Percentiles rank a stretch among this genome's conserved stretches.
These are phyloP conservation scores for Ampelomyces quisqualis DNA, from an alignment of 2,329 filamentous ascomycete genomes.

Conservation along the genomic window DNA sequence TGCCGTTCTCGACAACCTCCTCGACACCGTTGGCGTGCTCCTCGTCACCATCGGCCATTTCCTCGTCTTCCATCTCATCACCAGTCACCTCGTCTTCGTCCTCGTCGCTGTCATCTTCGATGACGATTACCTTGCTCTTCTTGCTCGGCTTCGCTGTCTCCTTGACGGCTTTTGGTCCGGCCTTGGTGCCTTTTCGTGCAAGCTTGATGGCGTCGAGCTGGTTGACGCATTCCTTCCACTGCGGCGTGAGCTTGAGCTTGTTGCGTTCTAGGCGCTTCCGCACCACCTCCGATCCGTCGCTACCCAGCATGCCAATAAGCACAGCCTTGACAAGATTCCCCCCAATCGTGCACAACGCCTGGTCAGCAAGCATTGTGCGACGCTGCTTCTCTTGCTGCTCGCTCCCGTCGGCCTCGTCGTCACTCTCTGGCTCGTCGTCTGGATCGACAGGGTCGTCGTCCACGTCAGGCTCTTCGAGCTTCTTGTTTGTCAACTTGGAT, in stretches of 20 bases:
- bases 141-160: slow-evolving; percentile 48
- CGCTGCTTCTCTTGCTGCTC: slow-evolving; percentile 57
- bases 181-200: slow-evolving; percentile 40
- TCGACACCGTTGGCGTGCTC: slow-evolving; percentile 45
- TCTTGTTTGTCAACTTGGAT: slow-evolving; percentile 38
- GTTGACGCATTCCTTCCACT: slow-evolving; percentile 80
- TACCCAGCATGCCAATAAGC: slow-evolving; percentile 71
- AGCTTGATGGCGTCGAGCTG: slow-evolving; percentile 68
- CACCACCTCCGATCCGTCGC: slow-evolving; percentile 54
- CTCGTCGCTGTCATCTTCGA: slow-evolving; percentile 39
- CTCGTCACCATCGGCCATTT: slow-evolving; percentile 44
- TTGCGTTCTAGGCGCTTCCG: slow-evolving; percentile 75
- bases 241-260: slow-evolving; percentile 74
- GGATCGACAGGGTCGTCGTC: slow-evolving; percentile 73
- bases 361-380: slow-evolving; percentile 74
- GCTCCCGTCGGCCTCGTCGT: slow-evolving; percentile 54
- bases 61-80: slow-evolving; percentile 42
- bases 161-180: slow-evolving; percentile 38
- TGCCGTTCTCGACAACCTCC: slow-evolving; percentile 30
- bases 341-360: slow-evolving; percentile 80
- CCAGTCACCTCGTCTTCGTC: slow-evolving; percentile 35
- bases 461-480: slow-evolving; percentile 53
- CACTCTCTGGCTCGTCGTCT: slow-evolving; percentile 61
- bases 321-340: slow-evolving; percentile 82
- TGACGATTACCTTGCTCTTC: slow-evolving; percentile 39